Evolutionary conservation across 495 filamentous ascomycete species (phyloP).

Genomic region (Penicillium psychrofluorescens): DNA sequence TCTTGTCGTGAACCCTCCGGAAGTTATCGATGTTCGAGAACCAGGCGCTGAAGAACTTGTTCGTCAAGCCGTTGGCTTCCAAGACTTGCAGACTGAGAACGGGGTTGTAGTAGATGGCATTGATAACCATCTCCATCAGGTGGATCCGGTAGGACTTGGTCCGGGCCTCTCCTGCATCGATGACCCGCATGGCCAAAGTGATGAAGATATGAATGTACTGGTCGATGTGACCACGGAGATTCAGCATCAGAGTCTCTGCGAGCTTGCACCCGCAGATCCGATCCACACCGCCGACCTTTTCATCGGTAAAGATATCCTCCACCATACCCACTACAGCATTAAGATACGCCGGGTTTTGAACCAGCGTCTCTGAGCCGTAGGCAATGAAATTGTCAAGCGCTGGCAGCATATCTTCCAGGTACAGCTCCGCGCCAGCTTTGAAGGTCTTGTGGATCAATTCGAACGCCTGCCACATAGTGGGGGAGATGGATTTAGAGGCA

Average conservation of each 20-base stretch:
- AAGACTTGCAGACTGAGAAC: slow-evolving; percentile 72
- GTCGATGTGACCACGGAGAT: slow-evolving; percentile 85
- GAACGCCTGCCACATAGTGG: slow-evolving; percentile 97
- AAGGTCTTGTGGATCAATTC: slow-evolving; percentile 94
- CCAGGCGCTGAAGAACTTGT: slow-evolving; percentile 98
- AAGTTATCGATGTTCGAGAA: slow-evolving; percentile 95
- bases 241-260: slow-evolving; percentile 93
- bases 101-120: slow-evolving; percentile 95
- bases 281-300: slow-evolving; percentile 90
- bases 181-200: slow-evolving; percentile 75
- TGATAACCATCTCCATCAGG: slow-evolving; percentile 98
- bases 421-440: slow-evolving; percentile 92
- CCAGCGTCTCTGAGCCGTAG: slow-evolving; percentile 72
- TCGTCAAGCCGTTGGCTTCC: slow-evolving; percentile 92
- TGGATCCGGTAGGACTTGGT: slow-evolving; percentile 87
- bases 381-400: slow-evolving; percentile 95
- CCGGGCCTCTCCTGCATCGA: slow-evolving; percentile 63
- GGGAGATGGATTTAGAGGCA: slow-evolving; percentile 86
- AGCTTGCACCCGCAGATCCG: slow-evolving; percentile 99
- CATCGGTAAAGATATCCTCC: slow-evolving; percentile 66
- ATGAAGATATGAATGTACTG: slow-evolving; percentile 80
- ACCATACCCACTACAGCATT: slow-evolving; percentile 82
- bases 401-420: slow-evolving; percentile 96
- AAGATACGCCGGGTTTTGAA: slow-evolving; percentile 78
- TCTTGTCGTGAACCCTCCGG: slow-evolving; percentile 94